A percentile compares a stretch with the other conserved stretches of the same genome.
These are phyloP conservation scores for Fusarium coffeatum DNA, from an alignment of 2,329 filamentous ascomycete species.

Conservation along the genomic window DNA sequence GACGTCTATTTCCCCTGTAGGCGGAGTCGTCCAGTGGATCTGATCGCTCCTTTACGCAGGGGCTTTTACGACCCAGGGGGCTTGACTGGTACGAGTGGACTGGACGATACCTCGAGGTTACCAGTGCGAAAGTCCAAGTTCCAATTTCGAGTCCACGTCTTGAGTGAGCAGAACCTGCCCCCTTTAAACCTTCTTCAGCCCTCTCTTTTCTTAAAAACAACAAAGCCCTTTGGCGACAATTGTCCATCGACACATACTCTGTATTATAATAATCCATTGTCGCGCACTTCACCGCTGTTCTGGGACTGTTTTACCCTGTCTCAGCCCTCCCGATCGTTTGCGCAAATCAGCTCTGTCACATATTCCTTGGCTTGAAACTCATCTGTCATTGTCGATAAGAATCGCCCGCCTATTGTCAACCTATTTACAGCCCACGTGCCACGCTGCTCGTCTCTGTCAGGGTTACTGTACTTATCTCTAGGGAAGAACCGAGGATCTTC, in stretches of 20 bases:
- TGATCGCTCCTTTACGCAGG: conserved; percentile 36
- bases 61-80: conserved; percentile 32
- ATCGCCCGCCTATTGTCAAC: conserved; percentile 12
- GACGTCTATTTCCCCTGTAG: conserved; percentile 29
- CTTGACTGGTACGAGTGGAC: conserved; percentile 28
- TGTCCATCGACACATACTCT: background rate
- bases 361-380: conserved; percentile 34
- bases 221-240: conserved; percentile 13
- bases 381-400: conserved; percentile 38
- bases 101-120: conserved; percentile 14
- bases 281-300: conserved; percentile 35
- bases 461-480: conserved; percentile 7
- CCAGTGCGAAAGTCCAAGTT: conserved; percentile 27
- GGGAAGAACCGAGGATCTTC: conserved; percentile 14
- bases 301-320: conserved; percentile 22
- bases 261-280: background rate
- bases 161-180: conserved; percentile 29
- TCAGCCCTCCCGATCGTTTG: conserved; percentile 30
- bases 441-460: conserved; percentile 29
- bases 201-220: conserved; percentile 22
- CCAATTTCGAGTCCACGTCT: conserved; percentile 36
- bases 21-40: conserved; percentile 38
- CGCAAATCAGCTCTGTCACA: conserved; percentile 30
- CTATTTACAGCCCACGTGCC: conserved; percentile 35
- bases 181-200: conserved; percentile 31